Percentiles rank a stretch among this genome's conserved stretches.
Conservation (phyloP, 2,329 filamentous ascomycete genomes). For the Balansia obtecta region DNA sequence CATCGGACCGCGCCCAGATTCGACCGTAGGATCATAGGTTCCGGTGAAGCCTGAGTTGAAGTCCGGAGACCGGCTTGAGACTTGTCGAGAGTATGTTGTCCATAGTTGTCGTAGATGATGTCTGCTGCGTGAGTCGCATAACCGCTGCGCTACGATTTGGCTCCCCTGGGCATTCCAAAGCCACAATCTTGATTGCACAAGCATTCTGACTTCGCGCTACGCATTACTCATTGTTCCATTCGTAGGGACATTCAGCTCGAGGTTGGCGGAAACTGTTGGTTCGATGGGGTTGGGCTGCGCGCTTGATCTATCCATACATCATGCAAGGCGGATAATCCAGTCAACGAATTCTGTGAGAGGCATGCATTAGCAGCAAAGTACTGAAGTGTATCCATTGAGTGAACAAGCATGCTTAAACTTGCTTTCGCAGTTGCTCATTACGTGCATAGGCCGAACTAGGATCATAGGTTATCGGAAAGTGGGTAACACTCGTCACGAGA, state of each 20-base stretch:
- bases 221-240: conserved; percentile 1
- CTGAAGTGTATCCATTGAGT: no score
- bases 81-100: not conserved
- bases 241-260: not conserved
- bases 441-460: not conserved
- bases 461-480: not conserved
- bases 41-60: conserved; percentile 47
- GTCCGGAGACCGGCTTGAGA: conserved; percentile 31
- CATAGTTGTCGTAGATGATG: not conserved
- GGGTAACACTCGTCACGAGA: not conserved
- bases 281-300: not conserved
- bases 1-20: conserved; percentile 45
- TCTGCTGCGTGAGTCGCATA: not conserved
- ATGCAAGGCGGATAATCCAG: not conserved
- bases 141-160: not conserved
- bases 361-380: no score
- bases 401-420: no score
- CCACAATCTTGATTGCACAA: not conserved
- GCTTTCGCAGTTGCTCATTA: not conserved
- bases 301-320: not conserved
- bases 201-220: not conserved
- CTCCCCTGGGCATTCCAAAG: not conserved
- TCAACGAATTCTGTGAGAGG: not conserved
- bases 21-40: conserved; percentile 43
- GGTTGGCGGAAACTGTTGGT: not conserved